Base-by-base conservation (phyloP, 116 monocot genomes). In the Dioscorea cayenensis region DNA sequence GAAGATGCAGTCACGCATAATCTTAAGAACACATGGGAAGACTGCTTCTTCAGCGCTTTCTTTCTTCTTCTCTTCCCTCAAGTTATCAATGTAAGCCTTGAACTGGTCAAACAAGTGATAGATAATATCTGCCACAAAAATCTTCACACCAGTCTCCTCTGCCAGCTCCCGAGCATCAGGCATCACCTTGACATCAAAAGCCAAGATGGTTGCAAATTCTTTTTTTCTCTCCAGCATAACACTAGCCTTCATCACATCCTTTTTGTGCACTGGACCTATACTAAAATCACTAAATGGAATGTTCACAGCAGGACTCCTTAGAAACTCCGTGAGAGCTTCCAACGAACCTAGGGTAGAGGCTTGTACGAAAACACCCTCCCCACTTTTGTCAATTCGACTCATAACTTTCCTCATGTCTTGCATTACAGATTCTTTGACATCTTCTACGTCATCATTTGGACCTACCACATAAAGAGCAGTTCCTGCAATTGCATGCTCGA, bases 321-420 rank as follows among this genome's bases (percentile, higher is more conserved):
- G 76, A 73, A 94, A 99, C 80, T 88, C 99, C 3, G 86, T 83
- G 17, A 99, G 89, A 27, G 99, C 99, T 84, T 99, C 99, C 59
- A 99, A 78, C 5, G 90, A 94, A 72, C 99, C 99, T 73, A 99
- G 86, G 14, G 99, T 99, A 43, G 99, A 99, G 23, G 99, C 90
- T 62, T 99, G 99, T n/a, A 99, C 99, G 71, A 91, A 99, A 25
- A 99, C 99, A 70, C 99, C 99, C 77, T 99, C 99, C 23, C 90
- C 93, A 73, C 86, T 87, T 73, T 91, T 99, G 77, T 89, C 90
- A 52, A 99, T 99, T 22, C 88, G 77, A 69, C 74, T 75, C 90
- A 90, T 88, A 5, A 99, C 90, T 78, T 71, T 91, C 18, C 89
- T 76, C 88, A 99, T 88, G 61, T 99, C 99, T 69, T 91, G 86